phyloP scores from a whole-genome alignment of 179 eudicot genomes.

The Patellifolia procumbens region DNA sequence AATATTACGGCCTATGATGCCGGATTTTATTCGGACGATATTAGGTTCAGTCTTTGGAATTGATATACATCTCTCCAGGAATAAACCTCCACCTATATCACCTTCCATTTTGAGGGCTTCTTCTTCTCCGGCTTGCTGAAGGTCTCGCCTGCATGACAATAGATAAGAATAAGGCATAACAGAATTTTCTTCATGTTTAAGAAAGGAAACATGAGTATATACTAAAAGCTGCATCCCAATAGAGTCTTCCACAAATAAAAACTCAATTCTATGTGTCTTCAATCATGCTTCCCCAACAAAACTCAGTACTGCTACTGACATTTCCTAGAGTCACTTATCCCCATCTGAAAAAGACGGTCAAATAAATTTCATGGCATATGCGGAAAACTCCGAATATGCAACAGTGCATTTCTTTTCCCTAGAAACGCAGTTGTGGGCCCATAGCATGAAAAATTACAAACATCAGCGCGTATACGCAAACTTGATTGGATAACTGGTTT shows the following conservation, averaged over 20 bases:
- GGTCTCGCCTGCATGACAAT: constrained; percentile 54
- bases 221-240: not conserved
- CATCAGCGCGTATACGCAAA: not conserved
- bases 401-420: constrained; percentile 5
- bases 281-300: constrained; percentile 8
- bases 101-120: constrained; percentile 81
- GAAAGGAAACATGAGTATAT: not conserved
- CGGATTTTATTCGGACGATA: constrained; percentile 60
- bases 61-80: constrained; percentile 59
- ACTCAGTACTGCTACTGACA: not conserved
- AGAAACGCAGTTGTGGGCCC: not conserved
- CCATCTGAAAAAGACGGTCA: not conserved
- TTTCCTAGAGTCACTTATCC: not conserved
- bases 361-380: not conserved
- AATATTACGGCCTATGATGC: constrained; percentile 74
- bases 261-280: constrained; percentile 4
- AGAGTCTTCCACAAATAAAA: not conserved
- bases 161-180: constrained; percentile 7
- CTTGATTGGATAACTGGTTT: not conserved
- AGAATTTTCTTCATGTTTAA: not conserved
- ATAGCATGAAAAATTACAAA: not conserved
- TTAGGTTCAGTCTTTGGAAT: constrained; percentile 55
- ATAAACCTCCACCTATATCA: constrained; percentile 89
- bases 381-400: not conserved
- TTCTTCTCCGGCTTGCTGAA: constrained; percentile 86